Evolutionary conservation across 2,329 filamentous ascomycete genomes (phyloP).

Genomic region (Fusarium begoniae): DNA sequence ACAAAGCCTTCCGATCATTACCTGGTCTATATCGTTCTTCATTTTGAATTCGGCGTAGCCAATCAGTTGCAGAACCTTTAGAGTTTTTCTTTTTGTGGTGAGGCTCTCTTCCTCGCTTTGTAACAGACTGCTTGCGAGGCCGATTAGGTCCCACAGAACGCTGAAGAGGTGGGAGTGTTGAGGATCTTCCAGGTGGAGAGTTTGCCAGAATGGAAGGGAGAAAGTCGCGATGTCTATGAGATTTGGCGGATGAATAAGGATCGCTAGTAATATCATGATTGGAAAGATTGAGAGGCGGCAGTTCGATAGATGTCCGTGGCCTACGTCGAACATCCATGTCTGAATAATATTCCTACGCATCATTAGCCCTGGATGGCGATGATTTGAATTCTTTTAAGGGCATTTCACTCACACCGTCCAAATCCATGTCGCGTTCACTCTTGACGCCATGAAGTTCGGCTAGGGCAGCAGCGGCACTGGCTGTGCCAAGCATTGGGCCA

Average conservation of each 20-base stretch:
- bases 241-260: conserved; percentile 71
- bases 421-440: conserved; percentile 79
- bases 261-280: conserved; percentile 75
- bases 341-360: conserved; percentile 70
- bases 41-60: conserved; percentile 67
- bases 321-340: conserved; percentile 73
- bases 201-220: conserved; percentile 83
- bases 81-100: conserved; percentile 86
- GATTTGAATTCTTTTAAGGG: conserved; percentile 41
- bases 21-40: conserved; percentile 71
- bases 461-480: conserved; percentile 83
- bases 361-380: conserved; percentile 28
- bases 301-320: conserved; percentile 74
- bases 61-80: conserved; percentile 72
- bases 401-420: conserved; percentile 71
- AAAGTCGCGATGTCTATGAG: conserved; percentile 73
- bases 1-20: conserved; percentile 83
- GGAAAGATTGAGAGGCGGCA: conserved; percentile 72
- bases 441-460: conserved; percentile 84
- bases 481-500: conserved; percentile 62
- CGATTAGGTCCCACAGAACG: conserved; percentile 75
- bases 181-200: conserved; percentile 87
- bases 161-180: conserved; percentile 86
- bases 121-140: conserved; percentile 86
- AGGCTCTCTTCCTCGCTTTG: conserved; percentile 77